These are phyloP conservation scores for Verticillium albo-atrum DNA, from an alignment of 2,329 filamentous ascomycete genomes.

Conservation along the genomic window DNA sequence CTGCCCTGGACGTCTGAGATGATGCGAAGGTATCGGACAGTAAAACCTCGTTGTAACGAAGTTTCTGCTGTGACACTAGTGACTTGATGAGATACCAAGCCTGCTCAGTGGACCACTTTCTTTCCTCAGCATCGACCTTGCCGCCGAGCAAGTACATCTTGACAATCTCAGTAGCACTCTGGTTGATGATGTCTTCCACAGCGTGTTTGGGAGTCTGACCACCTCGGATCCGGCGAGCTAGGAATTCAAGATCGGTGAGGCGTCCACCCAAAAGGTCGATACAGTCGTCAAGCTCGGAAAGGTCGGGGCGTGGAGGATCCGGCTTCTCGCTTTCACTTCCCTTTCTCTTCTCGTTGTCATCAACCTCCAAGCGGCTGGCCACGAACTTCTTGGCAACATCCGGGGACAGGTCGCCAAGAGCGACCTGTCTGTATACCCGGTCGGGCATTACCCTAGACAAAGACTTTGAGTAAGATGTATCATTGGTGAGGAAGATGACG, in stretches of 20 bases:
- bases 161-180: constrained; percentile 83
- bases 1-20: constrained; percentile 39
- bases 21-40: constrained; percentile 70
- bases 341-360: constrained; percentile 21
- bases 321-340: constrained; percentile 13
- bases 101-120: constrained; percentile 77
- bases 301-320: constrained; percentile 31
- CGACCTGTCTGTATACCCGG: constrained; percentile 81
- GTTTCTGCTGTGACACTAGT: constrained; percentile 61
- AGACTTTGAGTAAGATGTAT: constrained; percentile 83
- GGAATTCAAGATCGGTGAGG: constrained; percentile 91
- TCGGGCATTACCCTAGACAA: constrained; percentile 85
- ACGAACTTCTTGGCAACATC: constrained; percentile 88
- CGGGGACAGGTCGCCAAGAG: constrained; percentile 80
- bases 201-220: constrained; percentile 80
- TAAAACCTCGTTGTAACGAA: constrained; percentile 84
- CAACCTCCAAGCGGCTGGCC: constrained; percentile 68
- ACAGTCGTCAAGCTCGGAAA: constrained; percentile 72
- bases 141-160: constrained; percentile 84
- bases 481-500: constrained; percentile 89
- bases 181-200: constrained; percentile 82
- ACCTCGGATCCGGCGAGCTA: constrained; percentile 82
- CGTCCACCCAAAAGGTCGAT: constrained; percentile 83
- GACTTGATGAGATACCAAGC: constrained; percentile 85
- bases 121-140: constrained; percentile 36